These are phyloP conservation scores for Rhodotorula sp. DNA, from an alignment of 1,284 basidiomycete species.

Conservation along the genomic window DNA sequence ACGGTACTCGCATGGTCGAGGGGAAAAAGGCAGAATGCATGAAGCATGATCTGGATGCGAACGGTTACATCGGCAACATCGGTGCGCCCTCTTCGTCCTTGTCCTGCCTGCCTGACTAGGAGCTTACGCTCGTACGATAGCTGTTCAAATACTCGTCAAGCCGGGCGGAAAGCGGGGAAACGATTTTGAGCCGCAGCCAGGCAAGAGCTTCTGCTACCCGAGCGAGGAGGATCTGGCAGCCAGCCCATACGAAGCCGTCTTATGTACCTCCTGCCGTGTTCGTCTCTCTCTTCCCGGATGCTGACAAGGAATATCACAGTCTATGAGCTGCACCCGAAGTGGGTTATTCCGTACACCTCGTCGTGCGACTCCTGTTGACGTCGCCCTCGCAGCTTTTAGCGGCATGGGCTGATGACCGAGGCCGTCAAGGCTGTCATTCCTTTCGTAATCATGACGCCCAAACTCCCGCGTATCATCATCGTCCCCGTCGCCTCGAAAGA, in stretches of 20 bases:
- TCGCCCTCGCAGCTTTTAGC: not conserved
- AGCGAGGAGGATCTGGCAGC: not conserved
- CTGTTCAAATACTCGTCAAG: not conserved
- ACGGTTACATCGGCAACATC: constrained; percentile 21
- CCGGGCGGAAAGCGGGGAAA: no score
- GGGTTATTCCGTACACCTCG: not conserved
- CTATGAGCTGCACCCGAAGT: constrained; percentile 22
- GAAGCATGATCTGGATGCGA: not conserved
- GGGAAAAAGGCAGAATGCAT: not conserved
- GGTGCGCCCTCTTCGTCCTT: not conserved
- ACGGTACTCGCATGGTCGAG: not conserved
- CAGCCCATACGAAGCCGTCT: not conserved
- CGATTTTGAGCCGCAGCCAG: not conserved
- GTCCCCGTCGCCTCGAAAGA: not conserved
- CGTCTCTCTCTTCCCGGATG: not conserved
- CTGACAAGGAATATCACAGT: not conserved
- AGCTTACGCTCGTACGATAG: not conserved
- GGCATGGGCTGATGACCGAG: constrained; percentile 15
- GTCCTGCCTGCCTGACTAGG: not conserved
- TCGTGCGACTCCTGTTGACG: no score
- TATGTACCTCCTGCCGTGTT: not conserved
- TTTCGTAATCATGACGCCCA: constrained; percentile 2
- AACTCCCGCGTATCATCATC: not conserved
- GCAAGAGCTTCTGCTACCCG: not conserved
- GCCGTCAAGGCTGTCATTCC: not conserved